A percentile compares a stretch with the other conserved stretches of the same genome.
phyloP scores from a whole-genome alignment of 2,329 filamentous ascomycete species.

The Venturia oleaginea region DNA sequence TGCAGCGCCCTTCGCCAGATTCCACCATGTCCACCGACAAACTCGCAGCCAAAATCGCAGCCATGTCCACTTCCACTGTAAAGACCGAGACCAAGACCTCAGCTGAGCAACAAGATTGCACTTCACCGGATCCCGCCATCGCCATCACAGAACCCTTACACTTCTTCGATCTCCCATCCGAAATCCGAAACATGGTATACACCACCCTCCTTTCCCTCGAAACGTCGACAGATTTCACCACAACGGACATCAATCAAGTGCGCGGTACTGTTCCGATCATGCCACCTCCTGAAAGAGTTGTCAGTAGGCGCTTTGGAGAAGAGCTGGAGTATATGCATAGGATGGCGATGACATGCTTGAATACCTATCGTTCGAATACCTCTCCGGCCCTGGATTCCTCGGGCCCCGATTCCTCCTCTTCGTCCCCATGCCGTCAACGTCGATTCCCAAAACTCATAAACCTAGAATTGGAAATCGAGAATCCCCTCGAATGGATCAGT shows the following conservation, averaged over 20 bases:
- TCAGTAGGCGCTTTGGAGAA: background rate
- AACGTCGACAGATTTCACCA: background rate
- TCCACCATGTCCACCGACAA: background rate
- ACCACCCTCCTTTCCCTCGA: background rate
- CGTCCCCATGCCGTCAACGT: background rate
- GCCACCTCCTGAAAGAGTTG: background rate
- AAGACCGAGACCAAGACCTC: background rate
- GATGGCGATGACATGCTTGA: background rate
- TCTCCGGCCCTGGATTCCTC: no score
- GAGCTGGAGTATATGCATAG: background rate
- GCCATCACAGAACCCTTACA: background rate
- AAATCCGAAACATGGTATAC: background rate
- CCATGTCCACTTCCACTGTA: no score
- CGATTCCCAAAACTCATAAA: background rate
- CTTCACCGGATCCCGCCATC: background rate
- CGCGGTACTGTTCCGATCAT: background rate
- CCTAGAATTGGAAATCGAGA: background rate
- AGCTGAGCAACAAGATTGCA: background rate
- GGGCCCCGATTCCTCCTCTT: background rate
- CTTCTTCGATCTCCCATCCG: background rate
- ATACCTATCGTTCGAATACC: no score
- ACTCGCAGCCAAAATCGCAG: background rate
- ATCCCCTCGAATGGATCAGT: background rate
- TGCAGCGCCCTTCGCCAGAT: background rate
- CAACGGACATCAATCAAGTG: background rate